Percentiles rank a stretch among this genome's conserved stretches.
Evolutionary conservation across 75 land plant genomes (phyloP).

Genomic region (Ceratopteris richardii): DNA sequence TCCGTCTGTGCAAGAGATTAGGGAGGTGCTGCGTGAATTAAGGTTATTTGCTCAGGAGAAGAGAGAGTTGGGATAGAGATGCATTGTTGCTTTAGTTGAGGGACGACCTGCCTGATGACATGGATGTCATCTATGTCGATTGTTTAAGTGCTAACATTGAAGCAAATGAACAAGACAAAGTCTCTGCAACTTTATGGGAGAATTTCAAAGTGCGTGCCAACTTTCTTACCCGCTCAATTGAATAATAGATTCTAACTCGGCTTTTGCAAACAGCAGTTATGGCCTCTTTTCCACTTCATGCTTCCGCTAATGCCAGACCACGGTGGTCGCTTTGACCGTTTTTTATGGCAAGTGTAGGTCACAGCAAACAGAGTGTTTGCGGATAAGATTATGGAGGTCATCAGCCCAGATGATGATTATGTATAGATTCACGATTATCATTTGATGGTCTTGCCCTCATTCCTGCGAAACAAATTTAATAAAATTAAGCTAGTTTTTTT

Average conservation of each 20-base stretch:
- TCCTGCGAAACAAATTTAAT: conserved; percentile 35
- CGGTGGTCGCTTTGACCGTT: conserved; percentile 31
- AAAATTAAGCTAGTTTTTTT: conserved; percentile 39
- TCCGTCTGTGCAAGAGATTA: too few species aligned
- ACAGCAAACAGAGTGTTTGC: conserved; percentile 33
- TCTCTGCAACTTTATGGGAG: conserved; percentile 39
- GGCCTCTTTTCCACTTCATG: conserved; percentile 75
- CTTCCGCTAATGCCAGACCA: conserved; percentile 61
- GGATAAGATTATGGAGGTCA: conserved; percentile 26
- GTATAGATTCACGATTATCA: conserved; percentile 49
- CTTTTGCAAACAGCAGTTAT: conserved; percentile 68
- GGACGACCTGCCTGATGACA: conserved; percentile 38
- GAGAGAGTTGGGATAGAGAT: conserved; percentile 61
- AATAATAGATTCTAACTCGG: conserved; percentile 49
- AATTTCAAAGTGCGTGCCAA: conserved; percentile 62
- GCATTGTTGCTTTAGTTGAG: conserved; percentile 57
- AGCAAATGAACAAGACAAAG: conserved; percentile 57
- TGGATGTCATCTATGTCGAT: conserved; percentile 53
- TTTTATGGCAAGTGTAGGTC: conserved; percentile 43
- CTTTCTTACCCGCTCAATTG: conserved; percentile 39
- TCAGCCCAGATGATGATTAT: conserved; percentile 33
- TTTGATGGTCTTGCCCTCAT: conserved; percentile 42
- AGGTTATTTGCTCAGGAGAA: too few species aligned
- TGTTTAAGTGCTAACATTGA: conserved; percentile 65
- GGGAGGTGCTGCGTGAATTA: too few species aligned